Evolutionary conservation across 345 rosid genomes (phyloP).

Genomic region (Atalantia buxifolia): DNA sequence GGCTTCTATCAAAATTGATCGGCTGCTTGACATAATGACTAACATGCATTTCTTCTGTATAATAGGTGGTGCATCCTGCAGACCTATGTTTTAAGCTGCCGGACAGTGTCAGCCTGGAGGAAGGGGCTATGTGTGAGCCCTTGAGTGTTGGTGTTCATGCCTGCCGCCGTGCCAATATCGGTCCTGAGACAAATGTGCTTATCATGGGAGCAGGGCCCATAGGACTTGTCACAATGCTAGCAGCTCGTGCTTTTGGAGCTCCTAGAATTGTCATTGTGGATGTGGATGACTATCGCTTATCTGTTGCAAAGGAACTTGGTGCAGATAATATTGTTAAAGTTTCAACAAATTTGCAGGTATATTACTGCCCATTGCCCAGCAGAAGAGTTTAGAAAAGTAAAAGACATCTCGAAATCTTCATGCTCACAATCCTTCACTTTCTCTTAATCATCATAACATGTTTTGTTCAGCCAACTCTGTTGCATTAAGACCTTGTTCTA

Average conservation of each 20-base stretch:
- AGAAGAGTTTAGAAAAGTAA: not conserved
- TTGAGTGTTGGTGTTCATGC: constrained; percentile 93
- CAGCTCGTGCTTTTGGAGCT: constrained; percentile 91
- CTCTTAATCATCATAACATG: not conserved
- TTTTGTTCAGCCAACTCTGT: not conserved
- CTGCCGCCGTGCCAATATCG: constrained; percentile 75
- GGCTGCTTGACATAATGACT: not conserved
- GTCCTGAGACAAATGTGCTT: constrained; percentile 69
- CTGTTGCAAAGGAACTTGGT: constrained; percentile 73
- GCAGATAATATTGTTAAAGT: constrained; percentile 67
- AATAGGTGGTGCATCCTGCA: constrained; percentile 90
- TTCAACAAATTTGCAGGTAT: constrained; percentile 60
- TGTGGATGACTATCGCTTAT: constrained; percentile 67
- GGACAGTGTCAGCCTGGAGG: constrained; percentile 85
- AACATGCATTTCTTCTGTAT: constrained; percentile 2
- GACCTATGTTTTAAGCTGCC: constrained; percentile 86
- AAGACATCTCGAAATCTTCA: not conserved
- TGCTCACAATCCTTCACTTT: not conserved
- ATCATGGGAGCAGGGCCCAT: constrained; percentile 93
- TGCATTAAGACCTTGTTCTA: not conserved
- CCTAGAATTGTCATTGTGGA: constrained; percentile 75
- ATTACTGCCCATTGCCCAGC: not conserved
- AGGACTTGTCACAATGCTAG: constrained; percentile 80
- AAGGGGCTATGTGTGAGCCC: constrained; percentile 98
- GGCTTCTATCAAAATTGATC: not conserved